Evolutionary conservation across 2,329 filamentous ascomycete species (phyloP).

Genomic region (Monosporascus sp.): DNA sequence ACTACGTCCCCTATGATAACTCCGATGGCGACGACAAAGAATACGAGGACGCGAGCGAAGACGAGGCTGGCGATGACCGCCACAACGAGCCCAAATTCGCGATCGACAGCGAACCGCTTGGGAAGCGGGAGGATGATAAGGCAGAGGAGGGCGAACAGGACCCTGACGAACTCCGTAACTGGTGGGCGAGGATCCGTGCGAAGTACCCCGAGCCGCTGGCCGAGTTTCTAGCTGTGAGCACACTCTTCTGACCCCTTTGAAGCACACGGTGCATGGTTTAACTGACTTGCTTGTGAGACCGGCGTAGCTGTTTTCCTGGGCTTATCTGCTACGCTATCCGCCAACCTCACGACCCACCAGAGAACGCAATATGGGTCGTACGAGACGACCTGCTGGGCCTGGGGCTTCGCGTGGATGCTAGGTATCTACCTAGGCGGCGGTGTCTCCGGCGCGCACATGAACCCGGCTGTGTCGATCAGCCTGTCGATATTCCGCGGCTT

Average conservation of each 20-base stretch:
- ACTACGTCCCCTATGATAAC: constrained; percentile 1
- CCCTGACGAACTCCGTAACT: constrained; percentile 20
- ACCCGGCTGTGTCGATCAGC: constrained; percentile 30
- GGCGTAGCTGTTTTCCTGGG: constrained; percentile 19
- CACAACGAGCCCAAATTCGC: constrained; percentile 10
- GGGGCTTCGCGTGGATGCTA: constrained; percentile 25
- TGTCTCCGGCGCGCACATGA: constrained; percentile 22
- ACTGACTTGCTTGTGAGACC: constrained; percentile 8
- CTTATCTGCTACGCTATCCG: constrained; percentile 18
- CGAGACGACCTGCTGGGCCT: constrained; percentile 23
- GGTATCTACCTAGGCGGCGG: constrained; percentile 24
- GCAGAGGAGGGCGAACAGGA: constrained; percentile 12
- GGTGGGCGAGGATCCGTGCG: constrained; percentile 20
- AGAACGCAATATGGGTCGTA: constrained; percentile 16
- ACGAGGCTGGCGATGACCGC: neutral
- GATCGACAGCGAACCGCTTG: constrained; percentile 17
- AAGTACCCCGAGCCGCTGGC: constrained; percentile 21
- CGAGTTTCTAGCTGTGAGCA: constrained; percentile 18
- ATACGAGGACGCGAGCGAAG: neutral
- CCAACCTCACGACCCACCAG: constrained; percentile 18
- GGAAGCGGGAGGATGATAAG: constrained; percentile 13
- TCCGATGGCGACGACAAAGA: neutral
- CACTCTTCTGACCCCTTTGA: neutral
- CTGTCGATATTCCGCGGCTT: constrained; percentile 31
- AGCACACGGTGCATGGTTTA: too few relatives aligned